Evolutionary conservation across 2,329 filamentous ascomycete species (phyloP), one percentile per base, ranked within the genome.

Genomic region (Tolypocladium tropicale): DNA sequence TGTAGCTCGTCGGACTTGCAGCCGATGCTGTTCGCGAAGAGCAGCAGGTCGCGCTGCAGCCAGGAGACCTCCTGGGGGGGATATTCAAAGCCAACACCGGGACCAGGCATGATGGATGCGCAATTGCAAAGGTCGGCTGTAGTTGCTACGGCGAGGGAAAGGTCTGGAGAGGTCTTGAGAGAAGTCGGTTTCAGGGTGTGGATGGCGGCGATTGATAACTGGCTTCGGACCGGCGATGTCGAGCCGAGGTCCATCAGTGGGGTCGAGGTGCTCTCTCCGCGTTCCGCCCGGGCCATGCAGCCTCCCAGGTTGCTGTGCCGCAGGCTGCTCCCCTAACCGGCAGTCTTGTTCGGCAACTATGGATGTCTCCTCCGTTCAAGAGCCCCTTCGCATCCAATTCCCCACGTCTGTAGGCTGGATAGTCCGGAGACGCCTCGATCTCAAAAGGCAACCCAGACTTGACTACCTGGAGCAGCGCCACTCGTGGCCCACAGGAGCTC

Each of bases 1-100:
- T 96, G 90, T 67, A 96, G 83, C 78, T 96, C 92, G 64, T 95
- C 85, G n/a, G 81, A 80, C 14, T 83, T 93, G 68, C 81, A 85
- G 56, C 92, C 92, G 70, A 96, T 93, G 74, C 87, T 93, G 72
- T 88, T 87, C 64, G 92, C 91, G 71, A 96, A 96, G 59, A 97
- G 84, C 59, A 96, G 79, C 37, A 86, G 83, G 77, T 96, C 92
- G 62, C 92, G 84, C 81, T 92, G 91, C 65, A 89, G 73, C 92
- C 91, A 96, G 64, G 86, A 82, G 12, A 95, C 90, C 67, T 86
- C 81, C 66, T 83, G 76, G 52, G 81, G 72, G 57, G 90, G 89
- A 70, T 88, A 95, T 72, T 94, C 83, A 73, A 92, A 91, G 65
- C 90, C 90, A 68, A 77, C 82, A 62, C 83, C 82, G 57, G 79